Percentiles rank a stretch among this genome's conserved stretches.
These are phyloP conservation scores for Gynostemma pentaphyllum DNA, from an alignment of 306 rosid genomes.

Conservation along the genomic window DNA sequence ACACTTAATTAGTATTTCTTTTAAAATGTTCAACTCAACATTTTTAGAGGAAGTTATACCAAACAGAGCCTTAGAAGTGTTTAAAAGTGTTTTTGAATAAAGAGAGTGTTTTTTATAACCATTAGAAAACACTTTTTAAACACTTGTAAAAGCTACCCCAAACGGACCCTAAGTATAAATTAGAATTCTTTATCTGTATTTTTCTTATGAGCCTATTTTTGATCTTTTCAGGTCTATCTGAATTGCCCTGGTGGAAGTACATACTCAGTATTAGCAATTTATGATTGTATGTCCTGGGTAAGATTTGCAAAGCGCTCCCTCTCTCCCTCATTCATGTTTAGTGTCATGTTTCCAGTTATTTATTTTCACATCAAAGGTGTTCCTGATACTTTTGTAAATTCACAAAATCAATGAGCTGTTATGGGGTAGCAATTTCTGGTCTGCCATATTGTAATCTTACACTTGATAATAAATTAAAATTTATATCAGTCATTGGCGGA, in stretches of 20 bases:
- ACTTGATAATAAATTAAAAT: not conserved
- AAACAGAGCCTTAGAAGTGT: too few species aligned
- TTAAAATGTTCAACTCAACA: too few species aligned
- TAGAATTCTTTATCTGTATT: not conserved
- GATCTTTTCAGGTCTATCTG: conserved; percentile 53
- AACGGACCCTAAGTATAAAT: not conserved
- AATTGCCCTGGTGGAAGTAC: conserved; percentile 98
- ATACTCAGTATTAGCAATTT: conserved; percentile 81
- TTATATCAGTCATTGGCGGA: not conserved
- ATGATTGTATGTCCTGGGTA: conserved; percentile 99
- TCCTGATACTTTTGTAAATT: not conserved
- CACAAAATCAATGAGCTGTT: not conserved
- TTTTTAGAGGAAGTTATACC: too few species aligned
- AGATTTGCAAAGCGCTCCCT: conserved; percentile 10
- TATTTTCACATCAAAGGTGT: not conserved
- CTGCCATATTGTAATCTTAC: not conserved
- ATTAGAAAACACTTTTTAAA: too few species aligned
- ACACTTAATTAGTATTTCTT: too few species aligned
- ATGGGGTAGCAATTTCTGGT: not conserved
- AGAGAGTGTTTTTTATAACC: too few species aligned
- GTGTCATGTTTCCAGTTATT: not conserved
- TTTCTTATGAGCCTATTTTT: not conserved
- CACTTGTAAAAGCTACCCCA: too few species aligned
- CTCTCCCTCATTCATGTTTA: not conserved
- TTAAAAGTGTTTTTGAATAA: too few species aligned